phyloP scores from a whole-genome alignment of 768 basidiomycete species.

The Lactarius evosmus region DNA sequence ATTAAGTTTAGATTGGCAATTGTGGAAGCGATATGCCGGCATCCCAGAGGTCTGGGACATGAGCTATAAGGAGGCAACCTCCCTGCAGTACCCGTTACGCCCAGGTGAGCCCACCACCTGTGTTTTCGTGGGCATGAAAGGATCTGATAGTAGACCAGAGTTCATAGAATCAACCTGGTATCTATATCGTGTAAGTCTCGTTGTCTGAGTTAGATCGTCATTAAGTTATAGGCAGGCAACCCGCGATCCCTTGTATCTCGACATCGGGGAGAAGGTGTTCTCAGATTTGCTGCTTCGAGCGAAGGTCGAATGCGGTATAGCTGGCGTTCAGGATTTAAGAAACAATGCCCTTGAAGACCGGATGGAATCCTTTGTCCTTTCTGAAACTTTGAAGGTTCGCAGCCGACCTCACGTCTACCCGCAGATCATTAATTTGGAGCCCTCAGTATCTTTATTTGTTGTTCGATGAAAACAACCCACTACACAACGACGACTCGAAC shows the following conservation, averaged over 20 bases:
- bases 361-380: conserved; percentile 97
- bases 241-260: conserved; percentile 86
- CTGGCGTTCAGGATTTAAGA: conserved; percentile 76
- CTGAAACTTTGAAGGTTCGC: conserved; percentile 83
- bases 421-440: neutral
- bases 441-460: conserved; percentile 85
- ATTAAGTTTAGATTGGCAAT: conserved; percentile 70
- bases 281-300: conserved; percentile 69
- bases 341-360: conserved; percentile 81
- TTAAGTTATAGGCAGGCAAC: conserved; percentile 63
- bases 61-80: conserved; percentile 64
- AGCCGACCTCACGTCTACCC: neutral
- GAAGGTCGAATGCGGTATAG: conserved; percentile 83
- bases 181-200: conserved; percentile 67
- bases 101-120: conserved; percentile 43
- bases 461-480: conserved; percentile 79
- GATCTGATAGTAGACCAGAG: conserved; percentile 43
- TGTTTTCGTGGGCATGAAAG: neutral
- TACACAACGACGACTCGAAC: conserved; percentile 76
- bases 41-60: conserved; percentile 93
- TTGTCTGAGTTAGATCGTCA: conserved; percentile 6
- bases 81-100: conserved; percentile 74
- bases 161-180: conserved; percentile 98
- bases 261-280: conserved; percentile 83
- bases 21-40: conserved; percentile 85